These are phyloP conservation scores for Elaeis oleifera DNA, from an alignment of 202 grass and related monocot species.

Conservation along the genomic window DNA sequence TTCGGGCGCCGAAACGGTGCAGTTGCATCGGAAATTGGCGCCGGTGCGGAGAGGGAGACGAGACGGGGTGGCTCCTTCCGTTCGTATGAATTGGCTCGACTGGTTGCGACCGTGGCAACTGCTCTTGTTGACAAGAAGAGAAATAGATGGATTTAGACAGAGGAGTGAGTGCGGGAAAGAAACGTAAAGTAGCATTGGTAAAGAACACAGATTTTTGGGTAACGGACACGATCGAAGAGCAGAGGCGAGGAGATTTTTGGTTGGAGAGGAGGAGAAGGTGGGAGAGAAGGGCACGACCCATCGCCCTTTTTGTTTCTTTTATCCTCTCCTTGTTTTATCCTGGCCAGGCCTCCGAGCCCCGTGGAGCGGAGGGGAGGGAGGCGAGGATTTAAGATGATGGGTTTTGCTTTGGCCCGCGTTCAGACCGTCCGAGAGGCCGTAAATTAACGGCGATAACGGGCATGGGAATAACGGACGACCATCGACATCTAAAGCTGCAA, in stretches of 20 bases:
- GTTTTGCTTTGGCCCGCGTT: too few species aligned
- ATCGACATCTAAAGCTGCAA: too few species aligned
- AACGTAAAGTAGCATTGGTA: not conserved
- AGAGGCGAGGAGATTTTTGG: slow-evolving; percentile 31
- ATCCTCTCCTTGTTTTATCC: not conserved
- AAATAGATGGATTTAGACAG: too few species aligned
- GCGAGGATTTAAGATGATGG: too few species aligned
- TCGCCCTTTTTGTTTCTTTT: slow-evolving; percentile 2
- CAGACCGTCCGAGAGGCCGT: too few species aligned
- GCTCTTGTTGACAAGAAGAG: not conserved
- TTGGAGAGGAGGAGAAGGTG: slow-evolving; percentile 36
- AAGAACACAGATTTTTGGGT: not conserved
- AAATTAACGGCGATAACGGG: too few species aligned
- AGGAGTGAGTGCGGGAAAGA: not conserved
- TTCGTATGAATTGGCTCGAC: not conserved
- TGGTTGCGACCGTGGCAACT: slow-evolving; percentile 23
- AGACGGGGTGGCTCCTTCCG: slow-evolving; percentile 15
- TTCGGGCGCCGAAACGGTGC: slow-evolving; percentile 21
- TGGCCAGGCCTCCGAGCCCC: too few species aligned
- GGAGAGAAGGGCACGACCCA: slow-evolving; percentile 55
- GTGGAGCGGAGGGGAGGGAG: too few species aligned
- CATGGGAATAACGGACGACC: too few species aligned
- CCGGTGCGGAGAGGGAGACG: not conserved
- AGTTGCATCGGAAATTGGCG: slow-evolving; percentile 27
- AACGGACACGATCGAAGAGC: not conserved